Conservation (phyloP, 2,329 filamentous ascomycete genomes). For the Aspergillus neotritici region DNA sequence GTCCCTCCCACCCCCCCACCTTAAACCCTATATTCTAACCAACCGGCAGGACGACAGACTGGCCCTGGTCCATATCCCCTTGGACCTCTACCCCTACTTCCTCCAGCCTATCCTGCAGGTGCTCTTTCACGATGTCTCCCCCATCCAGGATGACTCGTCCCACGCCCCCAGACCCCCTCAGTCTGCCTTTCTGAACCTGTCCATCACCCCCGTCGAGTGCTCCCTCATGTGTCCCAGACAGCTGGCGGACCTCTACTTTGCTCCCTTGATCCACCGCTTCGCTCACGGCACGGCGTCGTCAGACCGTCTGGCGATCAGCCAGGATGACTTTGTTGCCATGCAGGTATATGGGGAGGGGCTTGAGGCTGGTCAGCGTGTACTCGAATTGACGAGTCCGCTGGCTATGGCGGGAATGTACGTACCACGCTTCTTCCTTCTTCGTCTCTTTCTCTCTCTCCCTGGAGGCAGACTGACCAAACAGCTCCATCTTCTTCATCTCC, state of each 20-base stretch:
- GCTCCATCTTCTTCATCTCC: conserved; percentile 95
- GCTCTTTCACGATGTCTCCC: conserved; percentile 58
- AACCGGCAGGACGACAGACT: conserved; percentile 69
- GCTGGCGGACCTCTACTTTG: conserved; percentile 69
- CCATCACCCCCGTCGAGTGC: conserved; percentile 85
- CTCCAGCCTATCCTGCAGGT: conserved; percentile 82
- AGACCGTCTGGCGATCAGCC: conserved; percentile 64
- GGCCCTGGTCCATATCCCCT: conserved; percentile 83
- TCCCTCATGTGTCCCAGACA: conserved; percentile 80
- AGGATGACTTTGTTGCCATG: conserved; percentile 80
- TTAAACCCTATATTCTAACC: background rate
- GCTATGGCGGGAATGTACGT: conserved; percentile 79
- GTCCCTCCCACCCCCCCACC: conserved; percentile 1
- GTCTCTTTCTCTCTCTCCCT: background rate
- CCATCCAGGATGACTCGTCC: conserved; percentile 24
- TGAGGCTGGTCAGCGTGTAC: conserved; percentile 82
- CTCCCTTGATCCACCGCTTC: conserved; percentile 62
- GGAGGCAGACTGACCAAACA: conserved; percentile 20
- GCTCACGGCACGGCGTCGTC: conserved; percentile 37
- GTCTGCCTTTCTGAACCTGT: conserved; percentile 87
- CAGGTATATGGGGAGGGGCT: conserved; percentile 85
- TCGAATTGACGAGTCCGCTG: conserved; percentile 84
- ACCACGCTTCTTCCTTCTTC: no score
- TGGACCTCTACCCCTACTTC: conserved; percentile 69
- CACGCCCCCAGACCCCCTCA: conserved; percentile 41